Evolutionary conservation across 768 basidiomycete genomes (phyloP).

Genomic region (Holtermanniella nyarrowii): DNA sequence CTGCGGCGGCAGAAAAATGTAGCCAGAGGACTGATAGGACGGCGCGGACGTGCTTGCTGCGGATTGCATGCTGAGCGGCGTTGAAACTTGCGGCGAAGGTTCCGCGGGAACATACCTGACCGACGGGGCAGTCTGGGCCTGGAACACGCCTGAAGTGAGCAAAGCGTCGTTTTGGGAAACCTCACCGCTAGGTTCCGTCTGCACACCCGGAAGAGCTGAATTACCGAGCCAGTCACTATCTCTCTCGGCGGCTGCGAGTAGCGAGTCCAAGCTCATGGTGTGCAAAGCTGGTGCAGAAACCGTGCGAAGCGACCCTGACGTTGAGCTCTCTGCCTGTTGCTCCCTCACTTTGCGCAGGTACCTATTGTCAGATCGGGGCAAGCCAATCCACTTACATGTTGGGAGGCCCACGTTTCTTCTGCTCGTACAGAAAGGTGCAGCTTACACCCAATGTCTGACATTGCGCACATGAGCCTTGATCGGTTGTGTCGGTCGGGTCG

Average conservation of each 20-base stretch:
- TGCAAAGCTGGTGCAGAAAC: no score
- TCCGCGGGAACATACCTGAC: neutral
- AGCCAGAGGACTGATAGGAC: no score
- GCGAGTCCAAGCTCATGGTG: neutral
- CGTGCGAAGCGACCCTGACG: no score
- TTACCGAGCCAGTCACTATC: neutral
- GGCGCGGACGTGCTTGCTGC: neutral
- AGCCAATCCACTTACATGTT: constrained; percentile 69
- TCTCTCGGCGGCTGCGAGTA: neutral
- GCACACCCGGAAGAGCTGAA: neutral
- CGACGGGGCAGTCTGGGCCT: neutral
- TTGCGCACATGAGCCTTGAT: constrained; percentile 15
- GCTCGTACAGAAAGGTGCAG: constrained; percentile 79
- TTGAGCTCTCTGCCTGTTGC: neutral
- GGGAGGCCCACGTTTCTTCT: constrained; percentile 85
- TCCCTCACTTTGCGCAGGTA: constrained; percentile 19
- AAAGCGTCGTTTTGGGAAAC: neutral
- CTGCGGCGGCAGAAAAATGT: no score
- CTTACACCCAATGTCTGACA: constrained; percentile 15
- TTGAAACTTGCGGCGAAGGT: neutral
- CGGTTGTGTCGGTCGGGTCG: neutral
- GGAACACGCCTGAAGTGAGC: no score
- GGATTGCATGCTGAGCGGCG: neutral
- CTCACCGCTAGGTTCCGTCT: neutral
- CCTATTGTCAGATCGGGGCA: no score